Evolutionary conservation across 371 early-diverging fungal genomes (phyloP), one percentile per base, ranked within the genome.

Genomic region (Apophysomyces variabilis): DNA sequence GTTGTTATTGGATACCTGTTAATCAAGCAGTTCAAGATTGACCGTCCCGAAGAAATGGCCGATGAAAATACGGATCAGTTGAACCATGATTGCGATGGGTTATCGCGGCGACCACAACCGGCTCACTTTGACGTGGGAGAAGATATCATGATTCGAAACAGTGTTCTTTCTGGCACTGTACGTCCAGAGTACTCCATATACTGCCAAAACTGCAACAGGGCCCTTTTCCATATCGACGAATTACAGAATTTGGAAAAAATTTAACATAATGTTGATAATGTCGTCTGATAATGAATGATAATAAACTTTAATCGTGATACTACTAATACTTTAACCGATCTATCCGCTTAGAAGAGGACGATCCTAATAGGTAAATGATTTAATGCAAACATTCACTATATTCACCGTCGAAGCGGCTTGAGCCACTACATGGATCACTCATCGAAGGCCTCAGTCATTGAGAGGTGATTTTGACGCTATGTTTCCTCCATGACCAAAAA

Each of bases 1-100:
- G 75, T 75, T 0, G 67, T 80, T 18, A 80, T 77, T 1, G 73
- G 75, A 3, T 80, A 77, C 47, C 62, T 80, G 9, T 62, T 80
- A 35, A 73, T 80, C 45, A 73, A 73, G 35, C 80, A 80, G 37
- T 80, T 80, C 41, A 75, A 60, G 38, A 44, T 60, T 11, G 70
- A 69, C 21, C 21, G 21, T 21, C 21, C 54, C 38, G 68, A 54
- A 41, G 35, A 35, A 39, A 37, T 39, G 13, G 65, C 61, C 35
- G 58, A 64, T 1, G 21, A 61, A 16, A 21, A 18, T 4, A 4
- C 5, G n/a, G 5, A 16, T 21, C 54, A n/a, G n/a, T 9, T 50
- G 21, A 50, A 21, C 21, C 16, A 21, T 26, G 9, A 26, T 50
- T 7, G 18, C 21, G 21, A 26, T 50, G 54, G n/a, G 9, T 9